Evolutionary conservation across 2,329 filamentous ascomycete genomes (phyloP), one percentile per base, ranked within the genome.

Genomic region (Aspergillus puulaauensis): DNA sequence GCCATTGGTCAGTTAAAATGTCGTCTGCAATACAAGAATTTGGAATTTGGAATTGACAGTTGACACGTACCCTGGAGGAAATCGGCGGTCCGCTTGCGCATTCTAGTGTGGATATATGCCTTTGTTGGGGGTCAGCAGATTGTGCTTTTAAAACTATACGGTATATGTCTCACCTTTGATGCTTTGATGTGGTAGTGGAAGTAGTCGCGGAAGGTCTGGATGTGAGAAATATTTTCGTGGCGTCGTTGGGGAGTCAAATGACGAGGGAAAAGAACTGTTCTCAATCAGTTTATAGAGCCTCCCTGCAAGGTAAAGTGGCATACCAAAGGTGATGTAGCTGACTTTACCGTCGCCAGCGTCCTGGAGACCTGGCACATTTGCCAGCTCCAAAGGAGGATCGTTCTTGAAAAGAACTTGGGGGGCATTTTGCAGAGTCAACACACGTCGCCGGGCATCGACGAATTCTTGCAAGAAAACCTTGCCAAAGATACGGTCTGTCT

Each of bases 101-200:
- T 99, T 70, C 96, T 87, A 35, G 93, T 96, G 83, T 99, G 95
- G 65, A 99, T 99, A 72, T 97, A 99, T 53, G 96, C 95, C 86
- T 88, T 63, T 17, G 51, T n/a, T 19, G 6, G 12, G 27, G 23
- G 55, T 57, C 48, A 52, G 64, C 37, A n/a, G 44, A 57, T 31
- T 56, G 44, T 56, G 21, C 23, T n/a, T 45, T n/a, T 11, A 23
- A n/a, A 43, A 8, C 14, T 4, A 23, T 1, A 14, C 4, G 27
- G 33, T 8, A 31, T 35, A 5, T 15, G 27, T 39, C 17, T 27
- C 75, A 87, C 86, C 83, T 99, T 99, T 62, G 93, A 97, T 31
- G 95, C 96, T 80, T 99, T 99, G 79, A 99, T 99, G 78, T 99
- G 95, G 77, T 99, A 99, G 77, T 99, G 95, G 83, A 99, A 99